Conservation (phyloP, 2,329 filamentous ascomycete species). For the Ophiostoma triangulosporum region DNA sequence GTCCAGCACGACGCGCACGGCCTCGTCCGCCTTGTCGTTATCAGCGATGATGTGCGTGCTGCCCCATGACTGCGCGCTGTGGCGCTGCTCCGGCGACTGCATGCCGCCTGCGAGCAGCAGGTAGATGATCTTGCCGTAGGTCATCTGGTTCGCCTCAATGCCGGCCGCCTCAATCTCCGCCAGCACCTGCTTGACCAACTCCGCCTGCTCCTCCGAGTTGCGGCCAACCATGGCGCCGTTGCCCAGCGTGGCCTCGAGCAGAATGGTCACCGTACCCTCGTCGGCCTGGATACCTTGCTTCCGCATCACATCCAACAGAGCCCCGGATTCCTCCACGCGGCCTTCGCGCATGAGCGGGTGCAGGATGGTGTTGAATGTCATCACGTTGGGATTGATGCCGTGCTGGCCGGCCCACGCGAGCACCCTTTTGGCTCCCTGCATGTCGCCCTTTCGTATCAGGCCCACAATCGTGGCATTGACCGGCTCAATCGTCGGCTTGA, state of each 20-base stretch:
- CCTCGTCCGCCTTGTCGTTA: conserved; percentile 23
- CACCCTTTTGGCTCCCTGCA: conserved; percentile 36
- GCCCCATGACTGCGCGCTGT: background rate
- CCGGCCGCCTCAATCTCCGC: conserved; percentile 42
- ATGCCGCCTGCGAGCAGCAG: conserved; percentile 33
- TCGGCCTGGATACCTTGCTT: conserved; percentile 41
- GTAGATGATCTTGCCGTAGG: conserved; percentile 59
- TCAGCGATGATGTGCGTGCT: background rate
- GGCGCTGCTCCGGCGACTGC: background rate
- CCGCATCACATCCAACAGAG: conserved; percentile 47
- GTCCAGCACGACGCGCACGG: conserved; percentile 46
- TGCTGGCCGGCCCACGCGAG: conserved; percentile 45
- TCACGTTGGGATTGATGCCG: conserved; percentile 41
- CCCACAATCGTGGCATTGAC: conserved; percentile 60
- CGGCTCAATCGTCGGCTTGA: conserved; percentile 47
- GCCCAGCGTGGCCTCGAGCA: conserved; percentile 46
- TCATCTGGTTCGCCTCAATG: conserved; percentile 45
- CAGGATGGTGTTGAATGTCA: conserved; percentile 60
- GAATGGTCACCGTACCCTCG: conserved; percentile 57
- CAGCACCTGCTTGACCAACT: conserved; percentile 38
- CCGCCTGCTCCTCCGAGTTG: conserved; percentile 4
- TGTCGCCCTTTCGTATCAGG: conserved; percentile 37
- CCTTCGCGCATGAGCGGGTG: conserved; percentile 39
- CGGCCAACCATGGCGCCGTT: conserved; percentile 24
- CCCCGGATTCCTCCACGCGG: conserved; percentile 32